phyloP scores from a whole-genome alignment of 2,329 filamentous ascomycete species.

The Trichoderma semiorbis region DNA sequence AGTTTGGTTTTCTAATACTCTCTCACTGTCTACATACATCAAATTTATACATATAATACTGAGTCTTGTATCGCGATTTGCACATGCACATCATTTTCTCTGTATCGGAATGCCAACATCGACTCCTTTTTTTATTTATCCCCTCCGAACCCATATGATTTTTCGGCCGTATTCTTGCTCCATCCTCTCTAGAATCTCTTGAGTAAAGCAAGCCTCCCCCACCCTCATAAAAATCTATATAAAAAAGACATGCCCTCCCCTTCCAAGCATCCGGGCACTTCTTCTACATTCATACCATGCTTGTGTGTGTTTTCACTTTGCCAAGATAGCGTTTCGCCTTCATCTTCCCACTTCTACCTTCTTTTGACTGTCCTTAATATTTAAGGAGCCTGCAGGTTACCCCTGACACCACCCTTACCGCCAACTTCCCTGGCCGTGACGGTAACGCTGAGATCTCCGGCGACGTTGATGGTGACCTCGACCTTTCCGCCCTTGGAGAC shows the following conservation, averaged over 20 bases:
- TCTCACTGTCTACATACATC: not conserved
- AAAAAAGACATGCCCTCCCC: not conserved
- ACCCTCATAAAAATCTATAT: conserved; percentile 14
- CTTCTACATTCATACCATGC: not conserved
- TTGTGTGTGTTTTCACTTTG: not conserved
- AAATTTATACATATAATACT: not conserved
- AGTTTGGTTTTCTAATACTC: not conserved
- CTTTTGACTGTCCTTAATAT: not conserved
- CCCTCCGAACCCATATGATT: not conserved
- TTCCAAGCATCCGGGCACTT: not conserved
- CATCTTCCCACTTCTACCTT: not conserved
- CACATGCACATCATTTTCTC: not conserved
- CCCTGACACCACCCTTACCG: conserved; percentile 78
- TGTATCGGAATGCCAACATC: not conserved
- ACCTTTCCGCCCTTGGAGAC: conserved; percentile 88
- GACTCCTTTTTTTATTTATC: not conserved
- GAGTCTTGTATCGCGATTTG: not conserved
- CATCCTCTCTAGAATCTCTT: not conserved
- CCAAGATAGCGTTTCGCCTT: not conserved
- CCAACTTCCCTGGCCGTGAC: conserved; percentile 83
- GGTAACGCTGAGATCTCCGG: conserved; percentile 72
- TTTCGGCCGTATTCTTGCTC: not conserved
- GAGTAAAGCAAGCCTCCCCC: not conserved
- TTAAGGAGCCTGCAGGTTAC: conserved; percentile 41
- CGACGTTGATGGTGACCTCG: conserved; percentile 89